A percentile compares a stretch with the other conserved stretches of the same genome.
phyloP scores from a whole-genome alignment of 2,329 filamentous ascomycete species.

The Fusarium sp. region DNA sequence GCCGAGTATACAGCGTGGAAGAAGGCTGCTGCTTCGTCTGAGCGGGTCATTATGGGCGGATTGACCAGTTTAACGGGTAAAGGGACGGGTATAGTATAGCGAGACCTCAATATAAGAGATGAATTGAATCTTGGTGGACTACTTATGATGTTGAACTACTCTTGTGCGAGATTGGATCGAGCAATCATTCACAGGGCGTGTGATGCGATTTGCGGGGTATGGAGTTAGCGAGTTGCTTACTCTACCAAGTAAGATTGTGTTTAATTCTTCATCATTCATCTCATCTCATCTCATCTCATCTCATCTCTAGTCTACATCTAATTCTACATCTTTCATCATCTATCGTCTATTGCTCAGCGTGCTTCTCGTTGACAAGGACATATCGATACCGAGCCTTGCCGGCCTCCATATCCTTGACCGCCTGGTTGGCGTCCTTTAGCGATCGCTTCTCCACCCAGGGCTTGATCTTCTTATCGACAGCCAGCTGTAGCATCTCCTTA shows the following conservation, averaged over 20 bases:
- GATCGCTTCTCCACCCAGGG: conserved; percentile 67
- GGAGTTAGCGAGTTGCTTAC: conserved; percentile 11
- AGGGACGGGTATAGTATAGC: background rate
- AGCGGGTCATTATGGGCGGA: conserved; percentile 68
- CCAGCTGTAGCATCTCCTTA: conserved; percentile 69
- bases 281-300: conserved; percentile 15
- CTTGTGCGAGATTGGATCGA: background rate
- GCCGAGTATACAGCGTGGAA: conserved; percentile 83
- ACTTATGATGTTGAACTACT: background rate
- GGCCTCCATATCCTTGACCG: conserved; percentile 64
- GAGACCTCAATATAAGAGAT: background rate
- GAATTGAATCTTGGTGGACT: background rate
- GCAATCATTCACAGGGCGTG: conserved; percentile 13
- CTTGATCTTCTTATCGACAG: conserved; percentile 66
- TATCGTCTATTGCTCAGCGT: conserved; percentile 16
- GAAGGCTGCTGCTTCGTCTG: conserved; percentile 80
- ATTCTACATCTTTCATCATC: background rate
- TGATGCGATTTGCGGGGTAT: conserved; percentile 39
- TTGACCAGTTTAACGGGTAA: background rate
- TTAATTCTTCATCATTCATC: conserved; percentile 16
- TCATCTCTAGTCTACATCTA: conserved; percentile 17
- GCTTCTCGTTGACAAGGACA: conserved; percentile 57
- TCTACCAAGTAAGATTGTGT: background rate
- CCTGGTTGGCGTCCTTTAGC: conserved; percentile 67
- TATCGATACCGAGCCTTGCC: conserved; percentile 64